Percentiles rank a stretch among this genome's conserved stretches.
Evolutionary conservation across 805 yeast species (phyloP).

Genomic region (Soucietia sequanensis): DNA sequence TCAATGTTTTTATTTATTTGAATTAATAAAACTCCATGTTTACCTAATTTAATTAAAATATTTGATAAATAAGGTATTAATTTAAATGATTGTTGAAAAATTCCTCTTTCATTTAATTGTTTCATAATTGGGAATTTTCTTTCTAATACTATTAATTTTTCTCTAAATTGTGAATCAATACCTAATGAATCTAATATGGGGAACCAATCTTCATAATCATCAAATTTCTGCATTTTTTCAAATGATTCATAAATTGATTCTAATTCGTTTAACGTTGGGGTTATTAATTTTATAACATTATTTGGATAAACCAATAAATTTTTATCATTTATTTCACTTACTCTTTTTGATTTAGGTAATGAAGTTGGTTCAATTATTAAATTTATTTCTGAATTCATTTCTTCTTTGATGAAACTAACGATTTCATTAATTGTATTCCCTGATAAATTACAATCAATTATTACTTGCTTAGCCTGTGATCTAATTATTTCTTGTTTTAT

Average conservation of each 20-base stretch:
- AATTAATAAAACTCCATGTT: slow-evolving; percentile 53
- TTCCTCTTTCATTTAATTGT: slow-evolving; percentile 38
- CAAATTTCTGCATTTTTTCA: slow-evolving; percentile 33
- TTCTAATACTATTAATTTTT: slow-evolving; percentile 38
- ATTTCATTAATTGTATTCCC: slow-evolving; percentile 38
- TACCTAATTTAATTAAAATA: slow-evolving; percentile 65
- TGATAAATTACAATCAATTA: slow-evolving; percentile 71
- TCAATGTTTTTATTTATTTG: slow-evolving; percentile 32
- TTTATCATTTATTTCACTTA: slow-evolving; percentile 33
- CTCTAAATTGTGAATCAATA: slow-evolving; percentile 45
- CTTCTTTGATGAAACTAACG: slow-evolving; percentile 16
- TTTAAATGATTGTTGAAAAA: slow-evolving; percentile 65
- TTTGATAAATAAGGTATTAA: slow-evolving; percentile 73
- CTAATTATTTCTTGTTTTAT: slow-evolving; percentile 39
- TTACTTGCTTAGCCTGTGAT: slow-evolving; percentile 47
- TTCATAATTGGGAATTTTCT: slow-evolving; percentile 15
- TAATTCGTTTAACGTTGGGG: slow-evolving; percentile 73
- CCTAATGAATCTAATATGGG: slow-evolving; percentile 63
- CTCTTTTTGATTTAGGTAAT: slow-evolving; percentile 52
- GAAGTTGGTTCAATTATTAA: slow-evolving; percentile 79
- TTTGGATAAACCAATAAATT: slow-evolving; percentile 48
- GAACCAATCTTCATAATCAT: slow-evolving; percentile 69
- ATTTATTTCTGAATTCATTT: slow-evolving; percentile 17
- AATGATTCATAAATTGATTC: slow-evolving; percentile 52
- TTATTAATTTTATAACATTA: slow-evolving; percentile 44